Conservation (phyloP, 1,139 yeast species). For the Yamadazyma membranifaciens region DNA sequence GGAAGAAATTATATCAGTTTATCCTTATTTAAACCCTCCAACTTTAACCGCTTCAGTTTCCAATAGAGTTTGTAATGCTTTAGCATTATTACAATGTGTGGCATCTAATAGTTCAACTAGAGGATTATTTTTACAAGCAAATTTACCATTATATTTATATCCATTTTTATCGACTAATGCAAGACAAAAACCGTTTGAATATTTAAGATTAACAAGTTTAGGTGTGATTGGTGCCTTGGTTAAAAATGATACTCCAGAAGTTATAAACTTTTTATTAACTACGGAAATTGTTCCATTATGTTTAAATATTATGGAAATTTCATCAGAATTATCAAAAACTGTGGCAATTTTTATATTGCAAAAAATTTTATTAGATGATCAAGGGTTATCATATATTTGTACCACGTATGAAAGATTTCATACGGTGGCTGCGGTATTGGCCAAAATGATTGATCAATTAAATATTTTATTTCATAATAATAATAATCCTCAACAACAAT, state of each 20-base stretch:
- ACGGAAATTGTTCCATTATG: slow-evolving; percentile 96
- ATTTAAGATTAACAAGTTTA: slow-evolving; percentile 83
- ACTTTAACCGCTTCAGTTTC: slow-evolving; percentile 82
- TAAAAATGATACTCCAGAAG: slow-evolving; percentile 94
- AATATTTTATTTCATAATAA: slow-evolving; percentile 16
- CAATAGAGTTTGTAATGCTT: slow-evolving; percentile 92
- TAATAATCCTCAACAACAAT: slow-evolving; percentile 23
- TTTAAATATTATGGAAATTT: slow-evolving; percentile 90
- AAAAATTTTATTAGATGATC: slow-evolving; percentile 86
- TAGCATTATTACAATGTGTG: slow-evolving; percentile 92
- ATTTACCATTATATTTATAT: slow-evolving; percentile 85
- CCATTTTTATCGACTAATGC: slow-evolving; percentile 93
- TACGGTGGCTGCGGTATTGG: slow-evolving; percentile 87
- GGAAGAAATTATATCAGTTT: slow-evolving; percentile 87
- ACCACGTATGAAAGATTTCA: slow-evolving; percentile 93
- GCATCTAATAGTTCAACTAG: slow-evolving; percentile 94
- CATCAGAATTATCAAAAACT: slow-evolving; percentile 90
- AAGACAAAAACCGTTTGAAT: slow-evolving; percentile 90
- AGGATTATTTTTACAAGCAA: slow-evolving; percentile 80
- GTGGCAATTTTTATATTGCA: slow-evolving; percentile 95
- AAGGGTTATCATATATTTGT: slow-evolving; percentile 88
- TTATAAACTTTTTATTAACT: slow-evolving; percentile 81
- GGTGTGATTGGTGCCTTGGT: slow-evolving; percentile 98
- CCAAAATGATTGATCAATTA: slow-evolving; percentile 86
- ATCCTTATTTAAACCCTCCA: slow-evolving; percentile 88